Conservation (phyloP, 2,329 filamentous ascomycete genomes). For the Chaetomiaceae sp. region DNA sequence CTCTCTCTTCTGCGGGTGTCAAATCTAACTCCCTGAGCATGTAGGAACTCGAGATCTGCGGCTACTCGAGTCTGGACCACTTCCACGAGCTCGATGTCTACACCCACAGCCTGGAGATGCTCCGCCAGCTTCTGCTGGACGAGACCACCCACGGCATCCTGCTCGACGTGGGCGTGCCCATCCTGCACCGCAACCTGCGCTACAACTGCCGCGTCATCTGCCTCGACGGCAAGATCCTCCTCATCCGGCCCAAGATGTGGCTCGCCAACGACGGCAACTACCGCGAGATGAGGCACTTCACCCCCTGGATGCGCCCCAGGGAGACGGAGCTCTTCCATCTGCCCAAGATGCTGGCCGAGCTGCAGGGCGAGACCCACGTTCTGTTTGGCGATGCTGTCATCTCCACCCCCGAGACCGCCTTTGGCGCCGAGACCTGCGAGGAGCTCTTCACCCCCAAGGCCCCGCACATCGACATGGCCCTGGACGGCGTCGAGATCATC, state of each 20-base stretch:
- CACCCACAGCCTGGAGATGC: conserved; percentile 58
- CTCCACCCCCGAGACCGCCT: conserved; percentile 56
- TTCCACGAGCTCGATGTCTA: conserved; percentile 56
- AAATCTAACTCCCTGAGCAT: neutral
- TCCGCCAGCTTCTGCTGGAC: conserved; percentile 56
- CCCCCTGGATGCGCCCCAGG: conserved; percentile 55
- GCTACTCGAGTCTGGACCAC: conserved; percentile 64
- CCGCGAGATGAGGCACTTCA: conserved; percentile 58
- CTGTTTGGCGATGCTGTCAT: conserved; percentile 66
- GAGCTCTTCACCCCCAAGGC: conserved; percentile 26
- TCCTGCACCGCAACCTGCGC: conserved; percentile 56
- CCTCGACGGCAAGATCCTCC: conserved; percentile 61
- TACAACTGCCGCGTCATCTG: conserved; percentile 63
- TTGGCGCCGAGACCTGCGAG: conserved; percentile 35
- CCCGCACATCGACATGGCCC: conserved; percentile 43
- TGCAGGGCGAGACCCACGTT: conserved; percentile 44
- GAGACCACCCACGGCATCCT: conserved; percentile 60
- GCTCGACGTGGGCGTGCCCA: conserved; percentile 58
- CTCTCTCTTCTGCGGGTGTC: neutral
- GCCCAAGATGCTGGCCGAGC: conserved; percentile 52
- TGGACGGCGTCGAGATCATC: conserved; percentile 67
- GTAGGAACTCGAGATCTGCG: conserved; percentile 47
- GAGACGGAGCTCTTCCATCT: conserved; percentile 62
- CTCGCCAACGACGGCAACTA: conserved; percentile 69
- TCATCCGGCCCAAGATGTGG: conserved; percentile 46